Base-by-base conservation (phyloP, 495 filamentous ascomycete genomes). In the Pseudomonodictys pantanalensis region DNA sequence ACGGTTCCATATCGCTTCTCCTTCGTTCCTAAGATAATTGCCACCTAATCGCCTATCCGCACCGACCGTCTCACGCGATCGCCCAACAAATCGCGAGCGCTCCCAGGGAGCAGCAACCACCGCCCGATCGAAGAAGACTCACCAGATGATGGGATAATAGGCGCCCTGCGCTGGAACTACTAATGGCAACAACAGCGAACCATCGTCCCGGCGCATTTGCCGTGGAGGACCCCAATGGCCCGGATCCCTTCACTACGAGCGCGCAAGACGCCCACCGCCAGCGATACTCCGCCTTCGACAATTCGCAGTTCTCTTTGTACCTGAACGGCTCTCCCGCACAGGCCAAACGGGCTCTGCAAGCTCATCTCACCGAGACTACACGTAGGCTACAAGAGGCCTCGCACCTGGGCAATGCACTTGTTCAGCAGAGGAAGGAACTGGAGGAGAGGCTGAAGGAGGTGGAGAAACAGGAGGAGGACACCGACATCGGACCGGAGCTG, bases 321-420 rank as follows among this genome's bases (percentile, higher is more conserved):
- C 81, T 87, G 5, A 79, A 83, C 26, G 77, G 84, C 2, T 96
- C 93, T 0, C 90, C 92, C 30, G 83, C 85, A 29, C 91, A 97
- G 66, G 87, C 90, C 5, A 93, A 88, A 71, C 86, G 87, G 47
- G 90, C 91, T 29, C 79, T 98, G 28, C 87, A 96, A 73, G 91
- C 91, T 41, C 95, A 96, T 72, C 78, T 97, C 32, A 82, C 84
- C 24, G 95, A 98, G 70, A 96, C 92, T 0, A 89, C 95, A 57
- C 86, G 91, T 51, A 81, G 92, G 57, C 84, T 97, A 64, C 87
- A 96, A 69, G 91, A 96, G 69, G 89, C 93, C 3, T 92, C 88
- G 3, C 91, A 86, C 66, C 73, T 97, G 33, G 93, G 93, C 38
- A 91, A 85, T 15, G 85, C 89, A 1, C 81, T 98, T 10, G 81